Percentiles rank a stretch among this genome's conserved stretches.
These are phyloP conservation scores for Lentinus polychrous DNA, from an alignment of 1,284 basidiomycete species.

Conservation along the genomic window DNA sequence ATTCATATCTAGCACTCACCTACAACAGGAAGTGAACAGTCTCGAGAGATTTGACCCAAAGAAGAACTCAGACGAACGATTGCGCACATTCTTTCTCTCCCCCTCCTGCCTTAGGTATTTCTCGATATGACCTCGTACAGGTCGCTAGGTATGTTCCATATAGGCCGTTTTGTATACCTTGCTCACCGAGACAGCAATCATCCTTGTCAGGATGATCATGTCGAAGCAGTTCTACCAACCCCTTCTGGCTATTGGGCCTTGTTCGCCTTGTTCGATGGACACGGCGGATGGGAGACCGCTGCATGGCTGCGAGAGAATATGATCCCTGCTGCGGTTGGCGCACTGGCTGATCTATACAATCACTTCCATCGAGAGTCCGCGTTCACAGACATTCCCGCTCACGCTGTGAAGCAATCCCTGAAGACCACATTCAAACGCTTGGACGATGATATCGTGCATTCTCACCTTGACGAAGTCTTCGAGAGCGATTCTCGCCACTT, in stretches of 20 bases:
- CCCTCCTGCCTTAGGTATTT: constrained; percentile 8
- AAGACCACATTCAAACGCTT: constrained; percentile 23
- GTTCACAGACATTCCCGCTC: constrained; percentile 6
- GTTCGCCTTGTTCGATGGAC: constrained; percentile 27
- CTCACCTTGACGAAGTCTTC: constrained; percentile 17
- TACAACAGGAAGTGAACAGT: not conserved
- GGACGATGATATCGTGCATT: constrained; percentile 25
- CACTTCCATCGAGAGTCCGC: constrained; percentile 4
- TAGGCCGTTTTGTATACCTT: not conserved
- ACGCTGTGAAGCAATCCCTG: constrained; percentile 19
- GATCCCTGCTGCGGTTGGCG: constrained; percentile 21
- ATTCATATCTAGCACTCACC: not conserved
- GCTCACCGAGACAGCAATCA: constrained; percentile 18
- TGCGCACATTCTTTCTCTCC: constrained; percentile 2
- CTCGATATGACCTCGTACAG: constrained; percentile 14
- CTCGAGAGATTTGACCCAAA: not conserved
- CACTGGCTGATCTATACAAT: constrained; percentile 23
- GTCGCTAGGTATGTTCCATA: constrained; percentile 13
- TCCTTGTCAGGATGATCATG: constrained; percentile 24
- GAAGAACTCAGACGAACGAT: not conserved
- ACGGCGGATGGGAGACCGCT: constrained; percentile 25
- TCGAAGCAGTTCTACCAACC: constrained; percentile 18
- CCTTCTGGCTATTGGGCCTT: constrained; percentile 26
- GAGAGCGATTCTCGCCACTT: constrained; percentile 12
- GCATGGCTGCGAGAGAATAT: constrained; percentile 24